Percentiles rank a stretch among this genome's conserved stretches.
Evolutionary conservation across 2,329 filamentous ascomycete species (phyloP).

Genomic region (Trichoderma asperellum): DNA sequence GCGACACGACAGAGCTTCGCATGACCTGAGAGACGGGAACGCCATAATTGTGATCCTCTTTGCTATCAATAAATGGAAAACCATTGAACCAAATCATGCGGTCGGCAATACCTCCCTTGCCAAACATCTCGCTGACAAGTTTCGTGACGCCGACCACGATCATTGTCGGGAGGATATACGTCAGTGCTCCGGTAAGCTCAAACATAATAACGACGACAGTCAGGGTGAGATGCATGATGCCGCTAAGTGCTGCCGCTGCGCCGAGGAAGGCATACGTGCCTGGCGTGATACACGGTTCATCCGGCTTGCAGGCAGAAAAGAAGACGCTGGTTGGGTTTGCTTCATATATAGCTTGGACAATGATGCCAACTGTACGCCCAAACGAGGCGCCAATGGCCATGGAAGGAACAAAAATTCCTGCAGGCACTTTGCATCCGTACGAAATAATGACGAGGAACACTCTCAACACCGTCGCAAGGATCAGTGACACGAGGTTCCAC

Average conservation of each 20-base stretch:
- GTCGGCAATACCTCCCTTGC: constrained; percentile 96
- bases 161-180: constrained; percentile 98
- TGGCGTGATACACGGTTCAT: constrained; percentile 94
- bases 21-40: constrained; percentile 91
- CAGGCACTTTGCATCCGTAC: constrained; percentile 96
- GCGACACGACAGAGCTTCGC: constrained; percentile 73
- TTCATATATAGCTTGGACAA: constrained; percentile 88
- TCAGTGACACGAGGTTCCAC: constrained; percentile 76
- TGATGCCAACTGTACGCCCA: constrained; percentile 88
- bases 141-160: constrained; percentile 98
- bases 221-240: constrained; percentile 97
- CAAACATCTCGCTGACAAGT: constrained; percentile 84
- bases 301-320: constrained; percentile 86
- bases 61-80: constrained; percentile 94
- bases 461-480: constrained; percentile 78
- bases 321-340: constrained; percentile 80
- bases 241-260: constrained; percentile 86
- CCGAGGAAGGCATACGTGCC: constrained; percentile 96
- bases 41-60: constrained; percentile 95
- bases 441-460: constrained; percentile 89
- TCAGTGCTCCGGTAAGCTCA: constrained; percentile 93
- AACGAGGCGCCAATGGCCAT: constrained; percentile 98
- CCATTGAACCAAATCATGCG: constrained; percentile 99
- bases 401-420: constrained; percentile 95
- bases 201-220: constrained; percentile 99